Conservation (phyloP, 202 grass and related monocot genomes). For the Zoysia matrella region DNA sequence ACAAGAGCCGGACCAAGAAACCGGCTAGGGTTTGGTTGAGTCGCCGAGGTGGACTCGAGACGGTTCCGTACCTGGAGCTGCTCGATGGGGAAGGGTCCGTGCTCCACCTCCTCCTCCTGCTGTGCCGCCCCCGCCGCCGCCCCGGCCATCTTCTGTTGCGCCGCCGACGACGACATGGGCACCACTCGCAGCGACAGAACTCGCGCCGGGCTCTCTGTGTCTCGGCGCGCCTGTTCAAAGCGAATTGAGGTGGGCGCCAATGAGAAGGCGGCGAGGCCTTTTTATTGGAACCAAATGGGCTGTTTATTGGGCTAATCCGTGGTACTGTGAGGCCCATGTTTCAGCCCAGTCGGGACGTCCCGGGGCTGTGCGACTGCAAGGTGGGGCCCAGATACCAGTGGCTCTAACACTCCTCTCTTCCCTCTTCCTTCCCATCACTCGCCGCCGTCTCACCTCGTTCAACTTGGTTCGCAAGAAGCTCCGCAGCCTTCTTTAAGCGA, state of each 20-base stretch:
- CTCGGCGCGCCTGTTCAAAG: background rate
- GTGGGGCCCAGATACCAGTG: background rate
- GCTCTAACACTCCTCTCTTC: background rate
- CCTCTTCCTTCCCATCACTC: background rate
- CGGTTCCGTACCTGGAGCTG: slow-evolving; percentile 65
- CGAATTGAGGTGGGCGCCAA: background rate
- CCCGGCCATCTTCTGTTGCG: slow-evolving; percentile 57
- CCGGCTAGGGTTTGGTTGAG: background rate
- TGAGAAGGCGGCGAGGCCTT: slow-evolving; percentile 17
- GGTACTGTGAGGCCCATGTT: too few relatives aligned
- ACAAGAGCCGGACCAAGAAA: slow-evolving; percentile 21
- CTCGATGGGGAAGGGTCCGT: slow-evolving; percentile 90
- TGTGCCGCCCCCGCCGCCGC: slow-evolving; percentile 30
- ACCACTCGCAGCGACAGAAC: slow-evolving; percentile 12
- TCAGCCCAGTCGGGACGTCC: too few relatives aligned
- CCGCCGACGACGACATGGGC: slow-evolving; percentile 49
- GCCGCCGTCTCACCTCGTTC: slow-evolving; percentile 1
- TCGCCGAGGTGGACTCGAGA: background rate
- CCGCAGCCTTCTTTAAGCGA: background rate
- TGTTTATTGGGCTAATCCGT: background rate
- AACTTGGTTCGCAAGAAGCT: slow-evolving; percentile 50
- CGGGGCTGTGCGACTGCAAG: background rate
- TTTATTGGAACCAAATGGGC: background rate
- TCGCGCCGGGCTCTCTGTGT: background rate
- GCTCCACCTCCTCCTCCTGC: slow-evolving; percentile 77